phyloP scores from a whole-genome alignment of 495 filamentous ascomycete species.

The Oidiodendron maius region DNA sequence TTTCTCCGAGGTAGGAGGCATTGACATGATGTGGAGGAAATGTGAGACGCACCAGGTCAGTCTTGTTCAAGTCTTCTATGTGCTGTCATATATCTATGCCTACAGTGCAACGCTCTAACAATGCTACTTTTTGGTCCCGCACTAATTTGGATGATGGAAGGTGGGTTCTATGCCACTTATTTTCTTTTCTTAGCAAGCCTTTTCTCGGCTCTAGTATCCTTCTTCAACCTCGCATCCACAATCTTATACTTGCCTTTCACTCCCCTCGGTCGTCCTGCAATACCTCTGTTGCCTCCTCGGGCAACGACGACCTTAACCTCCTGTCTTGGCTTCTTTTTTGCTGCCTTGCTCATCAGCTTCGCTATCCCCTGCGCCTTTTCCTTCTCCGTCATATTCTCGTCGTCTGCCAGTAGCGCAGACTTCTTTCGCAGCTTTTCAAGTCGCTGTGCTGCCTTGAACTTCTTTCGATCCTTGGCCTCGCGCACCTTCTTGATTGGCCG shows the following conservation, averaged over 20 bases:
- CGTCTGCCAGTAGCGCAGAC: conserved; percentile 76
- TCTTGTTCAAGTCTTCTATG: too few relatives aligned
- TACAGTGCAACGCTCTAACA: too few relatives aligned
- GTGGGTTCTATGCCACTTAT: conserved; percentile 6
- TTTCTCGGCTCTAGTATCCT: conserved; percentile 92
- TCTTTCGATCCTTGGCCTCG: conserved; percentile 93
- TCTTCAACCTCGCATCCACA: conserved; percentile 95
- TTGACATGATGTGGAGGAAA: too few relatives aligned
- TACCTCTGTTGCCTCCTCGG: conserved; percentile 74
- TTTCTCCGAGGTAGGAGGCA: too few relatives aligned
- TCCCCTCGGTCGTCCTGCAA: conserved; percentile 69
- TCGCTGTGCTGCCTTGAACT: conserved; percentile 84
- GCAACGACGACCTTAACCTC: conserved; percentile 89
- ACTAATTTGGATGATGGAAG: too few relatives aligned
- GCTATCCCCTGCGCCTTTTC: conserved; percentile 86
- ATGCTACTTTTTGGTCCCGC: too few relatives aligned
- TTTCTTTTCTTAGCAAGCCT: conserved; percentile 64
- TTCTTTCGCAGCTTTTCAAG: conserved; percentile 96
- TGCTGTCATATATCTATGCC: too few relatives aligned
- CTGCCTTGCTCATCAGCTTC: conserved; percentile 73
- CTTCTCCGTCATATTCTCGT: conserved; percentile 86
- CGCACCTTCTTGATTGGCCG: conserved; percentile 98
- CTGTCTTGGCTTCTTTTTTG: conserved; percentile 78
- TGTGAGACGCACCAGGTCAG: too few relatives aligned
- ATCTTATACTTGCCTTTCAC: conserved; percentile 99